Evolutionary conservation across 2,329 filamentous ascomycete genomes (phyloP), one percentile per base, ranked within the genome.

Genomic region (Colletotrichum kahawae): DNA sequence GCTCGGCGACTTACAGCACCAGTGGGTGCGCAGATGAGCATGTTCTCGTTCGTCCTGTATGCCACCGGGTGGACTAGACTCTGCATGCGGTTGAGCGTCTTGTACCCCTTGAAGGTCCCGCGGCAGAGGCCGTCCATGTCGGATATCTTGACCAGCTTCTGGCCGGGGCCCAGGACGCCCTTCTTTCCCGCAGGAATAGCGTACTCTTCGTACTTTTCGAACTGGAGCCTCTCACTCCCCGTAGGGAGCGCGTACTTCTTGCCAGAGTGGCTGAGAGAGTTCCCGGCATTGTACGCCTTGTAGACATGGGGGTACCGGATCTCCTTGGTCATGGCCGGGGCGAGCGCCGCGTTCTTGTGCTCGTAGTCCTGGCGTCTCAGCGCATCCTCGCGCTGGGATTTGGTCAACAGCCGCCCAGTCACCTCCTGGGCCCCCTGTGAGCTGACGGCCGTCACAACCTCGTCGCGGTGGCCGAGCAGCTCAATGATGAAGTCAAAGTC

Each of bases 21-120:
- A 69, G 97, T 99, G 6, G 97, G 97, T 27, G 97, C 97, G 84
- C 97, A 99, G 75, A 99, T 97, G 67, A 99, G 91, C 96, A 99
- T 98, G 79, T 99, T 99, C 85, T 99, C 97, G 81, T 93, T 98
- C 3, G 95, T 98, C 82, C 93, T 95, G 85, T 99, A 98, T 0
- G 96, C 97, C 7, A 99, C 95, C 1, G 95, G 95, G 80, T 98
- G 98, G 1, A 98, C 95, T 63, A 99, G 88, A 82, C 96, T 98
- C 86, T 99, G 97, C 97, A 99, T 99, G 33, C 97, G 93, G 81
- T 99, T 99, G 75, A 99, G 90, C 4, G 94, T 87, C 84, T 96
- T 96, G 88, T 99, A 99, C 0, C 96, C 96, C 81, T 93, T 95
- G 87, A 99, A 99, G 0, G 97, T 99, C n/a, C 91, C 92, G 76